Evolutionary conservation across 2,329 filamentous ascomycete genomes (phyloP), one percentile per base, ranked within the genome.

Genomic region (Chaetomium sp.): DNA sequence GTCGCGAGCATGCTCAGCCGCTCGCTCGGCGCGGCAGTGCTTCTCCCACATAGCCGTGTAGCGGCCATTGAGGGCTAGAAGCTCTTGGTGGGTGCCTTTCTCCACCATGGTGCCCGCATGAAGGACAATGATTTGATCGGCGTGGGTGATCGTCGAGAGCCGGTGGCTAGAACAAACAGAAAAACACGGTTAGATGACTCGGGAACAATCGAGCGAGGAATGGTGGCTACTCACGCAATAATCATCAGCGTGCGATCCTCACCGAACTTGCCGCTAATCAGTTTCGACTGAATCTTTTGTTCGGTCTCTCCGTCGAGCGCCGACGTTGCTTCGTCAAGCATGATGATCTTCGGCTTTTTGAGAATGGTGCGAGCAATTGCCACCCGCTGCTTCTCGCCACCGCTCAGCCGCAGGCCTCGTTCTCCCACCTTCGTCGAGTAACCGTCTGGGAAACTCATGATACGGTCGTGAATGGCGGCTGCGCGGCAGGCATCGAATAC

Each of bases 41-140:
- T 91, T 92, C 60, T 86, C 84, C 91, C 91, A 96, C 84, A 96
- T 91, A 58, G 85, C 85, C 9, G 83, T 81, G 67, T 96, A 96
- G 58, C 85, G 83, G 10, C 89, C 89, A 35, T 82, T 83, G 48
- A 80, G 74, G 2, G 77, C 77, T 5, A 95, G 75, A 3, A 96
- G 78, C 63, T 92, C 84, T 12, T 87, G 80, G 67, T 96, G 91
- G 0, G 85, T 91, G 12, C 90, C 90, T 48, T 80, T 79, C 72
- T 95, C 90, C 11, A 82, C 81, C 50, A 95, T 86, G 46, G 80
- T 78, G n/a, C 90, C 90, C 57, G 84, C 82, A 60, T 87, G 84
- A 35, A 91, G 77, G 45, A 95, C 89, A 52, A 91, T 76, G 58
- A 95, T 91, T 66, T 91, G 88, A 68, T 95, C 88, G 8, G 90